Evolutionary conservation across 1,139 yeast genomes (phyloP).

Genomic region (Yamadazyma diospyri): DNA sequence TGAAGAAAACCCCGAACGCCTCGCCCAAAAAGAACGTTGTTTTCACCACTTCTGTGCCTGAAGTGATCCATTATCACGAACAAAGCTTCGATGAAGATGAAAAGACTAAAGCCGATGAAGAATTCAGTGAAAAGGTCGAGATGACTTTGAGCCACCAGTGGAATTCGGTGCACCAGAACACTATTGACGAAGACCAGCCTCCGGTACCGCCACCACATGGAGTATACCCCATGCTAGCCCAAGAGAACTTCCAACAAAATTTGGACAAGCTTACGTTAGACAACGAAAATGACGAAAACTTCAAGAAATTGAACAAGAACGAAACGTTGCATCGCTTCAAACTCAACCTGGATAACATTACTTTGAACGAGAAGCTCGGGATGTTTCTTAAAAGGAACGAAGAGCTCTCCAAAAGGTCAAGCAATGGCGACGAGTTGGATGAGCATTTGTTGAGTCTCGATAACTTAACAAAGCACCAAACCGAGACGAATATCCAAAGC

Average conservation of each 20-base stretch:
- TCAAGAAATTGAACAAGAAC: constrained; percentile 15
- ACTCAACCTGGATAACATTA: constrained; percentile 26
- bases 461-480: constrained; percentile 24
- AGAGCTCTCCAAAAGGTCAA: constrained; percentile 1
- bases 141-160: constrained; percentile 23
- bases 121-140: constrained; percentile 12
- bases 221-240: constrained; percentile 10
- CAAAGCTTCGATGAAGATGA: constrained; percentile 4
- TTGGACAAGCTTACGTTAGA: constrained; percentile 4
- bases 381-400: constrained; percentile 20
- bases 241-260: constrained; percentile 5
- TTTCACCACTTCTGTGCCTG: constrained; percentile 30
- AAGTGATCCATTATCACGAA: constrained; percentile 32
- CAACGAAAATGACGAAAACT: constrained; percentile 15
- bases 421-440: constrained; percentile 25
- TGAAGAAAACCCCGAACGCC: constrained; percentile 29
- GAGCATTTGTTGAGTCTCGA: constrained; percentile 33
- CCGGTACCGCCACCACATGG: constrained; percentile 30
- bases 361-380: constrained; percentile 40
- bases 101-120: constrained; percentile 9
- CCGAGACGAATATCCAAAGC: constrained; percentile 33
- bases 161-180: constrained; percentile 16
- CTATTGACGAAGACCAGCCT: constrained; percentile 22
- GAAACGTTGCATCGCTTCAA: constrained; percentile 21
- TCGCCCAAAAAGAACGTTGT: constrained; percentile 43